Conservation (phyloP, 257 asterid species). For the Osmanthus fragrans region DNA sequence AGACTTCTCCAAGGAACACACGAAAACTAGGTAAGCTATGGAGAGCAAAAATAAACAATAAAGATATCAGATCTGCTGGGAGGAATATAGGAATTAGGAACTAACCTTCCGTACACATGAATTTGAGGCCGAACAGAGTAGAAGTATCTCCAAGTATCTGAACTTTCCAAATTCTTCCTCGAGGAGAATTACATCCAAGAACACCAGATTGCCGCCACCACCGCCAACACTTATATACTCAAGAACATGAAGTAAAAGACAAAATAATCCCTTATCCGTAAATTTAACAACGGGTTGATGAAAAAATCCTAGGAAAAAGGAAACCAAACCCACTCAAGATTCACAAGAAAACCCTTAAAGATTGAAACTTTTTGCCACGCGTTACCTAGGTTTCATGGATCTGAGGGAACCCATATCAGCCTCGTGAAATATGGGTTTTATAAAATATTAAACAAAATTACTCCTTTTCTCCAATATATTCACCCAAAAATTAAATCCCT, state of each 20-base stretch:
- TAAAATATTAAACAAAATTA: slow-evolving; percentile 13
- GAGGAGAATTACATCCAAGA: slow-evolving; percentile 32
- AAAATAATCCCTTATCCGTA: slow-evolving; percentile 60
- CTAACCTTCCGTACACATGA: slow-evolving; percentile 29
- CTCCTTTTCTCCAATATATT: slow-evolving; percentile 29
- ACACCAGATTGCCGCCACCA: slow-evolving; percentile 33
- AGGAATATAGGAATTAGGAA: slow-evolving; percentile 38
- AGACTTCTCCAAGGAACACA: slow-evolving; percentile 24
- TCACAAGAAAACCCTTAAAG: slow-evolving; percentile 67
- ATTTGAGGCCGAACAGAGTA: slow-evolving; percentile 19
- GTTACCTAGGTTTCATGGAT: slow-evolving; percentile 71
- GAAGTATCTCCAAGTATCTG: slow-evolving; percentile 5
- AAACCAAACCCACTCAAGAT: slow-evolving; percentile 40
- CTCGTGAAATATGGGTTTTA: slow-evolving; percentile 38
- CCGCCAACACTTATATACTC: slow-evolving; percentile 57
- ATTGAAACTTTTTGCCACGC: slow-evolving; percentile 57
- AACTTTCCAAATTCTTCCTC: slow-evolving; percentile 26
- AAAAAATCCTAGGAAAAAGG: slow-evolving; percentile 39
- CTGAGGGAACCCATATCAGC: slow-evolving; percentile 64
- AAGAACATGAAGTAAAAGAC: slow-evolving; percentile 35
- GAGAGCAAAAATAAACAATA: slow-evolving; percentile 23
- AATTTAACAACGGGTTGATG: slow-evolving; percentile 33
- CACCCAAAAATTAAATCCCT: slow-evolving; percentile 38
- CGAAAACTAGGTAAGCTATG: slow-evolving; percentile 23
- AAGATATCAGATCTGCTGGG: slow-evolving; percentile 44